Conservation (phyloP, 2,329 filamentous ascomycete species). For the Saccharata proteae region DNA sequence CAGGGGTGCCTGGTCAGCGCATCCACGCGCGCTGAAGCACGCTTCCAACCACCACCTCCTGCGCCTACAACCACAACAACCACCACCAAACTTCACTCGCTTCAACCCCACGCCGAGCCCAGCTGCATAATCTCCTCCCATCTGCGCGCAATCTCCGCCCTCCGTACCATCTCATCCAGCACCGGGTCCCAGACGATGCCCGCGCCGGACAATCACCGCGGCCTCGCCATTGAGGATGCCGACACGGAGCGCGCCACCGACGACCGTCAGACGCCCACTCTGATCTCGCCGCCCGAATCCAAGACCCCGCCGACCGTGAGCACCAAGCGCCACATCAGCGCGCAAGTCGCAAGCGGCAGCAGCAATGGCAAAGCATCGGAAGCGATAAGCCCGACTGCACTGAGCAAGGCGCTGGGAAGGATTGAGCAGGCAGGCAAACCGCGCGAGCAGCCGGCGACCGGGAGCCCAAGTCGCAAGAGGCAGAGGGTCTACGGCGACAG, state of each 20-base stretch:
- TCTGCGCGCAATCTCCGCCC: neutral
- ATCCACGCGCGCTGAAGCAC: conserved; percentile 3
- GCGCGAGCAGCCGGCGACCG: conserved; percentile 49
- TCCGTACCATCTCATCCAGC: neutral
- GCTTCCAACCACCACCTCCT: neutral
- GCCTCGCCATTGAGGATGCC: conserved; percentile 3
- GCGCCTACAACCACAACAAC: conserved; percentile 1
- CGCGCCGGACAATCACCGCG: conserved; percentile 4
- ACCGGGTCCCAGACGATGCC: conserved; percentile 2
- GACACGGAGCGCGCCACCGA: conserved; percentile 1
- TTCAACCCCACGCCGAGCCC: conserved; percentile 3
- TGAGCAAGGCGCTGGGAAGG: conserved; percentile 50
- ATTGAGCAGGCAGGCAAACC: conserved; percentile 48
- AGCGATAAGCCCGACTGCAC: conserved; percentile 45
- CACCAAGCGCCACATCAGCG: conserved; percentile 33
- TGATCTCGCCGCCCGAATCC: conserved; percentile 44
- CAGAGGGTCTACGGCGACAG: conserved; percentile 51
- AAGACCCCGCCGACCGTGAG: conserved; percentile 47
- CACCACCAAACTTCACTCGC: conserved; percentile 1
- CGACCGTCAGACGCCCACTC: conserved; percentile 28
- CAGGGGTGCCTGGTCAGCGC: conserved; percentile 9
- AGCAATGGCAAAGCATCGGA: conserved; percentile 32
- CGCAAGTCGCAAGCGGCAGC: conserved; percentile 15
- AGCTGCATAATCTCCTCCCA: conserved; percentile 2
- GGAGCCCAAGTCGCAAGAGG: conserved; percentile 57